Conservation (phyloP, 1,139 yeast genomes). For the Magnusiomyces tetraspermus region DNA sequence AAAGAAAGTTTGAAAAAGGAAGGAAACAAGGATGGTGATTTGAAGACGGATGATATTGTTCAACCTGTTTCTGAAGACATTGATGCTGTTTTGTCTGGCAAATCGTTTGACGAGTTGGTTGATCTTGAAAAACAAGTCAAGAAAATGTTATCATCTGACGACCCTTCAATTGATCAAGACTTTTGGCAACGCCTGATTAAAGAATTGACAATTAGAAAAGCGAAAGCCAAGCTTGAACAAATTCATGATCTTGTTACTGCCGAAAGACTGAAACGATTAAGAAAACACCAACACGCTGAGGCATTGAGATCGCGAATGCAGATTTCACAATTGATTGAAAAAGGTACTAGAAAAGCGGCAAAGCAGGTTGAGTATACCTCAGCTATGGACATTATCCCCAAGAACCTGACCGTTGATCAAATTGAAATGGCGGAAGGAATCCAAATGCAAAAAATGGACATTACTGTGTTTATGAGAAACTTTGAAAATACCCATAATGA, state of each 20-base stretch:
- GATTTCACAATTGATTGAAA: slow-evolving; percentile 6
- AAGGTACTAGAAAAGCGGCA: slow-evolving; percentile 3
- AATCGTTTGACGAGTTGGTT: slow-evolving; percentile 23
- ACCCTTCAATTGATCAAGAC: slow-evolving; percentile 24
- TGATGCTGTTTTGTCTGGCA: slow-evolving; percentile 25
- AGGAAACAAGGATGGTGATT: slow-evolving; percentile 11
- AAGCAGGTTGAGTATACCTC: slow-evolving; percentile 11
- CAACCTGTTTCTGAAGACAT: slow-evolving; percentile 27
- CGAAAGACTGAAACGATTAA: slow-evolving; percentile 16
- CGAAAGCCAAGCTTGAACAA: slow-evolving; percentile 19
- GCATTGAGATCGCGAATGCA: slow-evolving; percentile 13
- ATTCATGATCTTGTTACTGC: slow-evolving; percentile 17
- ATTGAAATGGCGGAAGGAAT: slow-evolving; percentile 2
- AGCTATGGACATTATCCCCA: slow-evolving; percentile 15
- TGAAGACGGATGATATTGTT: slow-evolving; percentile 12
- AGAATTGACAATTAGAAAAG: slow-evolving; percentile 22
- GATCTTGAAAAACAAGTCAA: slow-evolving; percentile 23
- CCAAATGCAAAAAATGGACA: neutral
- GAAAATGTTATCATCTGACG: slow-evolving; percentile 19
- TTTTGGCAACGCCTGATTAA: slow-evolving; percentile 30
- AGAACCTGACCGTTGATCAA: neutral
- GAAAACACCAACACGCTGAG: slow-evolving; percentile 13
- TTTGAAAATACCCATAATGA: neutral
- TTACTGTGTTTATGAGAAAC: slow-evolving; percentile 3
- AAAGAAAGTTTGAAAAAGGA: neutral